Evolutionary conservation across 2,329 filamentous ascomycete species (phyloP).

Genomic region (Botrytis sinoallii): DNA sequence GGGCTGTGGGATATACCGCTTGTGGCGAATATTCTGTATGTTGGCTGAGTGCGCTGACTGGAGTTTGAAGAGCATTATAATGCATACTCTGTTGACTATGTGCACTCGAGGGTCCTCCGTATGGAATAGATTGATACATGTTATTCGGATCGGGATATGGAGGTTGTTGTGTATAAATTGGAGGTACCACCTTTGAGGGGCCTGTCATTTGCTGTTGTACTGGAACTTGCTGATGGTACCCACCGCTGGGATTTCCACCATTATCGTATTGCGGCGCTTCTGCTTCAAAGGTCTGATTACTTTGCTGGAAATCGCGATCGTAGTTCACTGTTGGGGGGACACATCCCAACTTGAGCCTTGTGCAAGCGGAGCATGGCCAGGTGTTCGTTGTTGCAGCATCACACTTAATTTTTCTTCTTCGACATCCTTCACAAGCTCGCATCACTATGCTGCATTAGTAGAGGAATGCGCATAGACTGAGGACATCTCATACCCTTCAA

Average conservation of each 20-base stretch:
- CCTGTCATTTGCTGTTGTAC: constrained; percentile 46
- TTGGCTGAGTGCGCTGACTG: constrained; percentile 50
- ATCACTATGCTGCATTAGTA: constrained; percentile 63
- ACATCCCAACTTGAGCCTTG: constrained; percentile 87
- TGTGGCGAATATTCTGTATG: constrained; percentile 48
- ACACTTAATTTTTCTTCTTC: constrained; percentile 95
- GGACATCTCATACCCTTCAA: constrained; percentile 69
- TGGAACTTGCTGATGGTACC: constrained; percentile 53
- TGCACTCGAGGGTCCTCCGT: constrained; percentile 43
- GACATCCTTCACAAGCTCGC: constrained; percentile 94
- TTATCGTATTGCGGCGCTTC: constrained; percentile 46
- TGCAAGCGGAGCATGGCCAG: constrained; percentile 94
- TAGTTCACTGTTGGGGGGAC: constrained; percentile 62
- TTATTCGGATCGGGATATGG: constrained; percentile 46
- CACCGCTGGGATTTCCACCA: constrained; percentile 44
- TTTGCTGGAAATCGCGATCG: constrained; percentile 35
- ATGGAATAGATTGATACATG: constrained; percentile 41
- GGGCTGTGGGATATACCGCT: constrained; percentile 53
- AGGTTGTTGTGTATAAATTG: constrained; percentile 49
- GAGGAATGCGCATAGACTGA: not conserved
- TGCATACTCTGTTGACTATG: constrained; percentile 48
- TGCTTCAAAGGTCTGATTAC: constrained; percentile 48
- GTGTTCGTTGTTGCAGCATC: constrained; percentile 95
- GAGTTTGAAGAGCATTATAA: constrained; percentile 52
- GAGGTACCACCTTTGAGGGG: constrained; percentile 39